Evolutionary conservation across 768 basidiomycete species (phyloP), one percentile per base, ranked within the genome.

Genomic region (Auricularia cornea): DNA sequence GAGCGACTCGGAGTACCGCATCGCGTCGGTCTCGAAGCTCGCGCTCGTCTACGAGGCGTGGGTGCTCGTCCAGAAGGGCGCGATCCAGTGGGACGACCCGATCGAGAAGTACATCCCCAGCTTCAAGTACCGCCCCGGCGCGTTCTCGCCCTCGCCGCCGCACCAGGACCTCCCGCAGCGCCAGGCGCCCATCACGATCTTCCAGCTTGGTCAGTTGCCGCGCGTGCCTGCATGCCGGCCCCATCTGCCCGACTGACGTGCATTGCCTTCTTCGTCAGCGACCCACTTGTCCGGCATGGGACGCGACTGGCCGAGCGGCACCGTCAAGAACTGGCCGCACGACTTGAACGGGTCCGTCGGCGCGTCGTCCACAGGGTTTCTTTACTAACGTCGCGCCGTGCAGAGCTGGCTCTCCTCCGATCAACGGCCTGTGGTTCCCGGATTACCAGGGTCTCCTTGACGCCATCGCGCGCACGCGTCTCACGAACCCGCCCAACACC

Each of bases 11-110:
- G 75, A 82, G 56, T 84, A 83, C 65, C 75, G 84, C 30, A 72
- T 84, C 26, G 82, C 82, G 1, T 82, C 80, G 44, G 77, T 82
- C 62, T 77, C 80, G 4, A 85, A 84, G 70, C 70, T 84, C 63
- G 82, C 83, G 66, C 76, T 78, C 3, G 76, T 77, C 0, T 65
- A 83, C 3, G 80, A 84, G 66, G 81, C 79, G 0, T 67, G 81
- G 41, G 76, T 84, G 11, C 71, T 84, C 26, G 75, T 78, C 35
- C 78, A 84, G 66, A 74, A 74, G 54, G 82, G 83, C 2, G 61
- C 67, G 0, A 40, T 76, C 1, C 68, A 67, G 4, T 74, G 72
- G 44, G 81, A 84, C 59, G 83, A 84, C 66, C 76, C 80, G 1
- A 77, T 84, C 41, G 70, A 76, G 6, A 79, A 78, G 66, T 79